Conservation (phyloP, 2,329 filamentous ascomycete genomes). For the Colletotrichum melonis region DNA sequence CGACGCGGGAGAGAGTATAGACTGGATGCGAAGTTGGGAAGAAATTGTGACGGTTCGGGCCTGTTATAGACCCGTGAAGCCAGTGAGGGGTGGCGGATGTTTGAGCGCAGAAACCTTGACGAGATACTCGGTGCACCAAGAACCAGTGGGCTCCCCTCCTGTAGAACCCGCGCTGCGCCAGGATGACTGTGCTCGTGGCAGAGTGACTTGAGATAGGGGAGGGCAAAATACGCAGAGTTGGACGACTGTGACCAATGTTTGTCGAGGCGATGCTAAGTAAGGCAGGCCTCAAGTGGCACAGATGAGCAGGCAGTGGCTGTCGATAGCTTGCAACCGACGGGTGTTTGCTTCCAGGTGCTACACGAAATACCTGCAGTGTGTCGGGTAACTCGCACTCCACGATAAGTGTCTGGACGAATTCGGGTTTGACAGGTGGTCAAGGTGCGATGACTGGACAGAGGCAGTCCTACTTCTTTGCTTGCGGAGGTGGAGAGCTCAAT, state of each 20-base stretch:
- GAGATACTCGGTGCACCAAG: conserved; percentile 23
- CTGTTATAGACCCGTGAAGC: conserved; percentile 48
- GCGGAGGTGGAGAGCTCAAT: not conserved
- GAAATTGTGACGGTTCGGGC: conserved; percentile 61
- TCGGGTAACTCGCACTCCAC: not conserved
- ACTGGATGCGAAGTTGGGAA: conserved; percentile 62
- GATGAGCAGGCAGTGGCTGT: conserved; percentile 11
- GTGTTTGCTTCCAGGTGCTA: conserved; percentile 12
- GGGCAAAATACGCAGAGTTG: conserved; percentile 20
- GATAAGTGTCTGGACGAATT: not conserved
- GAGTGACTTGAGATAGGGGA: conserved; percentile 15
- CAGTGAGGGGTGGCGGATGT: conserved; percentile 29
- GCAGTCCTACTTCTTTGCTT: not conserved
- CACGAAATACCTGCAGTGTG: conserved; percentile 20
- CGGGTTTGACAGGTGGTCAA: not conserved
- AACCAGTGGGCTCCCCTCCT: conserved; percentile 22
- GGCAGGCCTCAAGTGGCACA: conserved; percentile 18
- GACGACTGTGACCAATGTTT: not conserved
- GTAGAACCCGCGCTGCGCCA: conserved; percentile 16
- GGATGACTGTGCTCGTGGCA: conserved; percentile 17
- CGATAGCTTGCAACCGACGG: conserved; percentile 13
- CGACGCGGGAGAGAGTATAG: conserved; percentile 60
- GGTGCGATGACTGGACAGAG: not conserved
- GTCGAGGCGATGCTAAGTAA: conserved; percentile 33
- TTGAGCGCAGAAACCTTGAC: conserved; percentile 9